A percentile compares a stretch with the other conserved stretches of the same genome.
Evolutionary conservation across 768 basidiomycete species (phyloP).

Genomic region (Phlebiopsis gigantea): DNA sequence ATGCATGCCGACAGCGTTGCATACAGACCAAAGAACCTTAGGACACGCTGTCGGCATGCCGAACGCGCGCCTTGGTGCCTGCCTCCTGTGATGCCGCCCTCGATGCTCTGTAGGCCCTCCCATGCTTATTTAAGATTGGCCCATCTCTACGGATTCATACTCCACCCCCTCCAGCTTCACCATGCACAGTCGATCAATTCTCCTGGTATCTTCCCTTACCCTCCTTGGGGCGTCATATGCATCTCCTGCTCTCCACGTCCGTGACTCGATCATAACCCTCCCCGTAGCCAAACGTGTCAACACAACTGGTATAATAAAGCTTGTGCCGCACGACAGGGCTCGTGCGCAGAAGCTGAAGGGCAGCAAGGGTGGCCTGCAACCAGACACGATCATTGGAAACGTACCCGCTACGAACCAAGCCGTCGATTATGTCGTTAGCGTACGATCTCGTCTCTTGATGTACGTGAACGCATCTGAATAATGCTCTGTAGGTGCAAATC

Average conservation of each 20-base stretch:
- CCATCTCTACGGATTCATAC: too few species aligned
- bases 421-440: conserved; percentile 33
- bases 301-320: conserved; percentile 12
- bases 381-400: conserved; percentile 14
- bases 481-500: conserved; percentile 22
- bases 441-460: conserved; percentile 7
- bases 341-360: conserved; percentile 13
- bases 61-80: neutral
- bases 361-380: neutral
- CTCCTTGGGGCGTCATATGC: neutral
- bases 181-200: neutral
- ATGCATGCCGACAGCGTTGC: neutral
- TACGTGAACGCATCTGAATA: neutral
- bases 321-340: conserved; percentile 18
- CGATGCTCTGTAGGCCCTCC: too few species aligned
- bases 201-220: neutral
- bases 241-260: neutral
- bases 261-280: conserved; percentile 6
- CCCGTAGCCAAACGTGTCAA: conserved; percentile 16
- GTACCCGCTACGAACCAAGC: conserved; percentile 38
- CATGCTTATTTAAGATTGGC: too few species aligned
- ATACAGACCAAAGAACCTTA: neutral
- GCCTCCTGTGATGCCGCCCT: too few species aligned
- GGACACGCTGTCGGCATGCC: neutral
- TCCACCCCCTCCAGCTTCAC: neutral